Evolutionary conservation across 805 yeast species (phyloP).

Genomic region (Lachancea nothofagi): DNA sequence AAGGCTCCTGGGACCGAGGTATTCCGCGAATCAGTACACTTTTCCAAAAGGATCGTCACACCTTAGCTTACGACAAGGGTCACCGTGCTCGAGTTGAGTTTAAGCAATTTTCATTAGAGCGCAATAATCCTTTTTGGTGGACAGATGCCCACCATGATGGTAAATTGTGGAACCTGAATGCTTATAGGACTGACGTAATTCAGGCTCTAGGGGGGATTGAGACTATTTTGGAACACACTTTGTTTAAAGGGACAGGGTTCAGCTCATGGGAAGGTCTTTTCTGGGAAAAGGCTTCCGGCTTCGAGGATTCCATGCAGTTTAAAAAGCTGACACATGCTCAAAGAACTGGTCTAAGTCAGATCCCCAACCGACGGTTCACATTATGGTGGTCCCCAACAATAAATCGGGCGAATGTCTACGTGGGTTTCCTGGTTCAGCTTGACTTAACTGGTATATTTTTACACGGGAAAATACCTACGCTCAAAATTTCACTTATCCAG

Average conservation of each 20-base stretch:
- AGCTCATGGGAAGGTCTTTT: slow-evolving; percentile 98
- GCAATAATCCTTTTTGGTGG: slow-evolving; percentile 96
- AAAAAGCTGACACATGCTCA: slow-evolving; percentile 96
- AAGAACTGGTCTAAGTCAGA: slow-evolving; percentile 92
- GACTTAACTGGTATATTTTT: slow-evolving; percentile 95
- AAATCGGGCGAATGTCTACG: slow-evolving; percentile 95
- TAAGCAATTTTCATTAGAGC: slow-evolving; percentile 62
- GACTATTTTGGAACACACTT: slow-evolving; percentile 88
- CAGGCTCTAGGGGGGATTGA: slow-evolving; percentile 97
- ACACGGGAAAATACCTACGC: slow-evolving; percentile 96
- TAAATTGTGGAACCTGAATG: slow-evolving; percentile 85
- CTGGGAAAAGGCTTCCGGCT: slow-evolving; percentile 98
- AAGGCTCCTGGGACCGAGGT: slow-evolving; percentile 95
- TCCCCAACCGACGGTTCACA: slow-evolving; percentile 95
- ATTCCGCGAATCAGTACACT: slow-evolving; percentile 91
- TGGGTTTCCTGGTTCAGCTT: slow-evolving; percentile 92
- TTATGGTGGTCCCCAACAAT: slow-evolving; percentile 99
- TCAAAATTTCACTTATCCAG: slow-evolving; percentile 91
- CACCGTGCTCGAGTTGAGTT: slow-evolving; percentile 79
- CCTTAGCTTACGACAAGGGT: slow-evolving; percentile 91
- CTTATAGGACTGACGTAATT: slow-evolving; percentile 91
- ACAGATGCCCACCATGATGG: slow-evolving; percentile 91
- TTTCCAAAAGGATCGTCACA: slow-evolving; percentile 91
- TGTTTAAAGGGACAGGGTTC: slow-evolving; percentile 95
- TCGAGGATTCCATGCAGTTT: slow-evolving; percentile 92